These are phyloP conservation scores for Selaginella moellendorffii DNA, from an alignment of 75 land plant genomes.

Conservation along the genomic window DNA sequence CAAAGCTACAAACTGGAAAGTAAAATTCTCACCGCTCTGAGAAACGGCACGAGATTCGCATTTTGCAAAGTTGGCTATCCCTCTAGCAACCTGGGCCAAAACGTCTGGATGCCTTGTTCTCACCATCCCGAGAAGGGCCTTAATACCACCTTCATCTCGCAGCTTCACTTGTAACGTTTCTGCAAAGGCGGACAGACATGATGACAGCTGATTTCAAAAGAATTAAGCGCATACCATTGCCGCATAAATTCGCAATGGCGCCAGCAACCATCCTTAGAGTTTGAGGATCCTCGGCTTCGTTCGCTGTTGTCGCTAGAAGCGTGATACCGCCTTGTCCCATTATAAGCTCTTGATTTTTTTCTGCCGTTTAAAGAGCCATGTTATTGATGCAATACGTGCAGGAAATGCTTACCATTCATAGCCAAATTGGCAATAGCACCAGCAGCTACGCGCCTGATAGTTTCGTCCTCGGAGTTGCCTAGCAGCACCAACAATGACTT, in stretches of 20 bases:
- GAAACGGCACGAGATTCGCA: background rate
- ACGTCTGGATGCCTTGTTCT: background rate
- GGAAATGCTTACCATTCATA: constrained; percentile 52
- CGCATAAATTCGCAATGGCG: background rate
- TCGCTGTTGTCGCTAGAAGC: background rate
- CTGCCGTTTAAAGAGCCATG: background rate
- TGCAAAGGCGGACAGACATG: background rate
- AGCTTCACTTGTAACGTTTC: background rate
- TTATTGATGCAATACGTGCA: background rate
- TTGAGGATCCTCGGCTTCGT: background rate
- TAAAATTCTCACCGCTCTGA: too few species aligned
- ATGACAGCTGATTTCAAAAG: background rate
- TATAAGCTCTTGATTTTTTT: background rate
- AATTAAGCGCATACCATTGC: background rate
- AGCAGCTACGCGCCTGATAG: background rate
- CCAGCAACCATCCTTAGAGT: background rate
- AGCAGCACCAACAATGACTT: constrained; percentile 33
- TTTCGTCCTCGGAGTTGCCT: background rate
- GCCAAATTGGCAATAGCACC: constrained; percentile 74
- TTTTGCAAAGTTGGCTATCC: background rate
- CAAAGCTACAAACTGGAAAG: background rate
- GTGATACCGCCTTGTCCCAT: too few species aligned
- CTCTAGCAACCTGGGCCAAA: constrained; percentile 5
- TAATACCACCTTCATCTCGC: background rate
- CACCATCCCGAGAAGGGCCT: background rate